Conservation (phyloP, 2,329 filamentous ascomycete genomes). For the Fusarium sambucinum region DNA sequence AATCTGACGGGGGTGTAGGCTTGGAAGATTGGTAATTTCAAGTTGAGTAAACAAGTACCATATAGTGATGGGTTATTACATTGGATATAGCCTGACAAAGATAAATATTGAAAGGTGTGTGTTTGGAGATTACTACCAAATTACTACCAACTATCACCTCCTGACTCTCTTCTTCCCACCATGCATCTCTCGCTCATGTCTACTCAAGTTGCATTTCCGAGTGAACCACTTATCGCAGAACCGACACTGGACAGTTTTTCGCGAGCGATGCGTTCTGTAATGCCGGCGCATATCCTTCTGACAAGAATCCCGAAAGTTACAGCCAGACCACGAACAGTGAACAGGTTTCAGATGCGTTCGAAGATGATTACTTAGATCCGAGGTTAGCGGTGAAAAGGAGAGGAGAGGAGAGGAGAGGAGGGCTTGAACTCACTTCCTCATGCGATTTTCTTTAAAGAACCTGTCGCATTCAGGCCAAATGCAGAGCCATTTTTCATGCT, state of each 20-base stretch:
- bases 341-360: slow-evolving; percentile 38
- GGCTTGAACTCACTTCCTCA: slow-evolving; percentile 28
- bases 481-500: slow-evolving; percentile 33
- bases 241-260: slow-evolving; percentile 12
- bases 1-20: slow-evolving; percentile 31
- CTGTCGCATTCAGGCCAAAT: slow-evolving; percentile 14
- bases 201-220: slow-evolving; percentile 13
- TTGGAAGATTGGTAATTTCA: not conserved
- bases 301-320: slow-evolving; percentile 7
- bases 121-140: not conserved
- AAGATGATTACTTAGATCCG: slow-evolving; percentile 35
- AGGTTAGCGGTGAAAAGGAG: slow-evolving; percentile 3
- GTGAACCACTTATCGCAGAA: slow-evolving; percentile 21
- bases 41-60: not conserved
- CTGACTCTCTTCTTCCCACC: slow-evolving; percentile 19
- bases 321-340: slow-evolving; percentile 25
- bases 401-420: too few relatives aligned
- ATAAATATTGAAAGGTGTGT: not conserved
- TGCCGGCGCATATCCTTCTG: slow-evolving; percentile 39
- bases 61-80: not conserved
- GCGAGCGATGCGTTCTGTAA: slow-evolving; percentile 16
- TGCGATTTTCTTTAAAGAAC: slow-evolving; percentile 14
- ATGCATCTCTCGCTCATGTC: slow-evolving; percentile 27
- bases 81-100: not conserved
- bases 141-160: not conserved